Conservation (phyloP, 371 early-diverging fungal species). For the Circinella umbellata region DNA sequence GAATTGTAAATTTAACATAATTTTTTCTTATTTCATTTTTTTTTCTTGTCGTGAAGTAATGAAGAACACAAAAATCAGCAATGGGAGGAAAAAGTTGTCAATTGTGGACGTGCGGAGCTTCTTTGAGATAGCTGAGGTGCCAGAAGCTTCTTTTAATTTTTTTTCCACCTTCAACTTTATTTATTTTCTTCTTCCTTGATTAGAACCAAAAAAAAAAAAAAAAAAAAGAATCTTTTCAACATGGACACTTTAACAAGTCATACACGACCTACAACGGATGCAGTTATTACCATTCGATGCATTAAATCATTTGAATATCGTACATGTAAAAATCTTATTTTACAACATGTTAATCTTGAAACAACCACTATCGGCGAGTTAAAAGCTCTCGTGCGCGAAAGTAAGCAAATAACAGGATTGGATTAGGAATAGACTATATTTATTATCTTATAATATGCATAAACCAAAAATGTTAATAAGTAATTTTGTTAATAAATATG, state of each 20-base stretch:
- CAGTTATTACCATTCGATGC: constrained; percentile 82
- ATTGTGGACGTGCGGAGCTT: no score
- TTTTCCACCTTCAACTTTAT: neutral
- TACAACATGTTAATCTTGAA: constrained; percentile 73
- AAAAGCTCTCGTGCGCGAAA: constrained; percentile 64
- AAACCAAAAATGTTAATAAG: neutral
- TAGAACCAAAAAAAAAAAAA: no score
- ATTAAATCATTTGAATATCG: constrained; percentile 93
- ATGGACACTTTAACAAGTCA: constrained; percentile 53
- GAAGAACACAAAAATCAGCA: neutral
- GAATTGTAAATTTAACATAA: neutral
- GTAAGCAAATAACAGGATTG: constrained; percentile 46
- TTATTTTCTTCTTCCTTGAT: neutral
- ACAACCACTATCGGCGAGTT: constrained; percentile 74
- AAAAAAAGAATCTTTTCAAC: neutral
- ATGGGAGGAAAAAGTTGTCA: neutral
- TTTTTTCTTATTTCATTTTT: neutral
- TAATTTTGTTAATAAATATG: neutral
- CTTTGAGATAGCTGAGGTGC: neutral
- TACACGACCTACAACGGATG: constrained; percentile 56
- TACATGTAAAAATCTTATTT: constrained; percentile 81
- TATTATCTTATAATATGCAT: constrained; percentile 1
- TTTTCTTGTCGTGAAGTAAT: neutral
- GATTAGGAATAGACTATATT: no score
- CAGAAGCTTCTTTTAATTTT: neutral